phyloP scores from a whole-genome alignment of 805 yeast species.

The Clavispora vitiphila region DNA sequence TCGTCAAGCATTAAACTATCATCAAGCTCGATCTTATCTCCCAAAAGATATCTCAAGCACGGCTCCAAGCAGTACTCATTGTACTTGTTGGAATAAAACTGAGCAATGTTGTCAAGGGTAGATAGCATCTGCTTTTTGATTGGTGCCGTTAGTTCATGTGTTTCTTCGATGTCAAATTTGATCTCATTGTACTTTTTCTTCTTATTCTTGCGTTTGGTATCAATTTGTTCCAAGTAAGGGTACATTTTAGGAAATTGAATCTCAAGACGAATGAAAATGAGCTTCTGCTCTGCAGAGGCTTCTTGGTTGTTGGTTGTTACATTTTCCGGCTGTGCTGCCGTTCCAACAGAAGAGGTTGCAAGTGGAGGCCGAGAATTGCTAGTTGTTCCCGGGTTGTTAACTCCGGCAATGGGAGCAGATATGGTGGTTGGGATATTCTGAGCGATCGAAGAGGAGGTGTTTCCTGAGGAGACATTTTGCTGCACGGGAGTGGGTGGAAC shows the following conservation, averaged over 20 bases:
- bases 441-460: not conserved
- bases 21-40: slow-evolving; percentile 58
- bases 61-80: slow-evolving; percentile 75
- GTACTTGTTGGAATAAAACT: slow-evolving; percentile 47
- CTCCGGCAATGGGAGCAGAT: not conserved
- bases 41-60: slow-evolving; percentile 70
- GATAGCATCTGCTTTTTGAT: slow-evolving; percentile 47
- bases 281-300: slow-evolving; percentile 23
- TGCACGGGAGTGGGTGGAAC: not conserved
- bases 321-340: not conserved
- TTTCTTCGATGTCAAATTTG: slow-evolving; percentile 68
- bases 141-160: slow-evolving; percentile 55
- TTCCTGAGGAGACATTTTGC: not conserved
- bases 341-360: not conserved
- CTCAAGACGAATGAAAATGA: slow-evolving; percentile 64
- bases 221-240: slow-evolving; percentile 54
- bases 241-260: slow-evolving; percentile 69
- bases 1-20: slow-evolving; percentile 26
- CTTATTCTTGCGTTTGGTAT: slow-evolving; percentile 2
- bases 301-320: not conserved
- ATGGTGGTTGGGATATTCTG: slow-evolving; percentile 1
- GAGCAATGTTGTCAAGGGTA: slow-evolving; percentile 51
- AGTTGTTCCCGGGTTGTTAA: not conserved
- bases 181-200: slow-evolving; percentile 19
- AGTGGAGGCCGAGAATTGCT: not conserved